Percentiles rank a stretch among this genome's conserved stretches.
These are phyloP conservation scores for Chloris gayana DNA, from an alignment of 176 grass and related monocot genomes.

Conservation along the genomic window DNA sequence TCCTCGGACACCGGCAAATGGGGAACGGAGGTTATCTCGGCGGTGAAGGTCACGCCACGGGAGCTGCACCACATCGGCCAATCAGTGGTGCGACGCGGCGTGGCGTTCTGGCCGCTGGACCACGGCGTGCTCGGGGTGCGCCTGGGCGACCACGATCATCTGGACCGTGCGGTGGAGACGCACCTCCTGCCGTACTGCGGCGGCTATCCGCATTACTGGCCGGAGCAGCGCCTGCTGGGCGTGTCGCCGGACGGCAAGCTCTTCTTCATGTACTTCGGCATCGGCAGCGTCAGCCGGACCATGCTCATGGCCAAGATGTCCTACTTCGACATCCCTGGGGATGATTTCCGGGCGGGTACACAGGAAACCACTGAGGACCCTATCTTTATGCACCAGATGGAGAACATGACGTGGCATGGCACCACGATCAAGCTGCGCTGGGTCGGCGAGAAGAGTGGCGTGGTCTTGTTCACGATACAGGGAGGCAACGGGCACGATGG, in stretches of 20 bases:
- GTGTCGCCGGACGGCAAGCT: no score
- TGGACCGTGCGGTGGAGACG: no score
- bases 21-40: not conserved
- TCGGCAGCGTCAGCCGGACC: not conserved
- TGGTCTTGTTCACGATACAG: constrained; percentile 9
- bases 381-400: not conserved
- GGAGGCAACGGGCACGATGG: no score
- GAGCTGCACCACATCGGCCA: not conserved
- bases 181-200: no score
- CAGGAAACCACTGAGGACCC: not conserved
- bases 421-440: not conserved
- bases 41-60: not conserved
- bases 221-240: no score
- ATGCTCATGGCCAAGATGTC: not conserved
- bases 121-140: no score
- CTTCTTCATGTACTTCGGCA: not conserved
- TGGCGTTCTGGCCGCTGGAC: no score
- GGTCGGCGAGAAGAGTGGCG: not conserved
- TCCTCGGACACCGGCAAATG: constrained; percentile 4
- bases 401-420: not conserved
- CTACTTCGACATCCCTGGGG: not conserved
- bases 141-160: no score
- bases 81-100: no score
- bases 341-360: not conserved
- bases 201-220: no score